phyloP scores from a whole-genome alignment of 495 filamentous ascomycete species.

The Hypoxylon fragiforme region DNA sequence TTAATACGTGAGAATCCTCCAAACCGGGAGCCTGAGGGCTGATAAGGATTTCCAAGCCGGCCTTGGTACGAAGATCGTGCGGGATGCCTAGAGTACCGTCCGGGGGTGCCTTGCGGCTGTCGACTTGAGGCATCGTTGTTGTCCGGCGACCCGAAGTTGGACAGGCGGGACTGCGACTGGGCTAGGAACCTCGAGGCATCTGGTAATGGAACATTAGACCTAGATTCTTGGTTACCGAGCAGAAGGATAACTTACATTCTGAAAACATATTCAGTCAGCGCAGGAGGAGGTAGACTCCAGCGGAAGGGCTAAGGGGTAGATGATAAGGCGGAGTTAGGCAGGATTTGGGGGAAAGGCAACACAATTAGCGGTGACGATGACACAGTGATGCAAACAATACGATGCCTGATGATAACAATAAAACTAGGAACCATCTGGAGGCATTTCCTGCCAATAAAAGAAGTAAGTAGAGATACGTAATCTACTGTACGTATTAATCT shows the following conservation, averaged over 20 bases:
- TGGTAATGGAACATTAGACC: slow-evolving; percentile 43
- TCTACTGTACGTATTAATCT: slow-evolving; percentile 1
- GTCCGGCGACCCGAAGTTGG: slow-evolving; percentile 65
- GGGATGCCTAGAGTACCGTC: slow-evolving; percentile 41
- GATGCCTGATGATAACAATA: slow-evolving; percentile 7
- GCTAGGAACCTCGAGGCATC: slow-evolving; percentile 97
- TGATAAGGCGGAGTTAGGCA: slow-evolving; percentile 19
- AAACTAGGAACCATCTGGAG: slow-evolving; percentile 1
- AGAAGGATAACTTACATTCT: slow-evolving; percentile 71
- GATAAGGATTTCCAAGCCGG: slow-evolving; percentile 70
- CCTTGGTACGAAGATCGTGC: slow-evolving; percentile 43
- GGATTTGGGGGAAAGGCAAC: slow-evolving; percentile 11
- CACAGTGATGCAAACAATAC: slow-evolving; percentile 32
- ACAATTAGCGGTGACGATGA: slow-evolving; percentile 31
- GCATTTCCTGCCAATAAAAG: slow-evolving; percentile 22
- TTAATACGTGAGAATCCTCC: slow-evolving; percentile 74
- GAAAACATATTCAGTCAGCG: slow-evolving; percentile 75
- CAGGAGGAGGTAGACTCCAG: slow-evolving; percentile 40
- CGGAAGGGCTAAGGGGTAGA: slow-evolving; percentile 13
- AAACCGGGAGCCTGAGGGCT: slow-evolving; percentile 64
- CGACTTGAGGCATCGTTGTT: slow-evolving; percentile 47
- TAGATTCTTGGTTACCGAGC: slow-evolving; percentile 7
- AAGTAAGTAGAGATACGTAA: neutral
- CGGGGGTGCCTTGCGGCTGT: slow-evolving; percentile 39
- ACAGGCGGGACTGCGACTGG: slow-evolving; percentile 88